A percentile compares a stretch with the other conserved stretches of the same genome.
Conservation (phyloP, 1,284 basidiomycete species). For the Ceratobasidium sp. region DNA sequence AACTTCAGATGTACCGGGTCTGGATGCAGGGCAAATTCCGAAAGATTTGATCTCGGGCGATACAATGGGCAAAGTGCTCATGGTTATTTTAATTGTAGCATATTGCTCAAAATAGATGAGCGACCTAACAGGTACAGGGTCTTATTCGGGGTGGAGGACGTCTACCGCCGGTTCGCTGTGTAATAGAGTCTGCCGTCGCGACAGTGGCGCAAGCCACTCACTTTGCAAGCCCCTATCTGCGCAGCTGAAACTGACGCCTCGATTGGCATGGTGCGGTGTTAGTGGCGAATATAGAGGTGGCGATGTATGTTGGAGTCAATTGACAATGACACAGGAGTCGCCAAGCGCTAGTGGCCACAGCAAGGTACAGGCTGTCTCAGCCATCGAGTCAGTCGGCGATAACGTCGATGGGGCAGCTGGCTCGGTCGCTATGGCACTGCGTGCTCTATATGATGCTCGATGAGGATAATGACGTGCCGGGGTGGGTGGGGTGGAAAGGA, state of each 20-base stretch:
- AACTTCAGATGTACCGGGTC: conserved; percentile 94
- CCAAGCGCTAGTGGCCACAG: no score
- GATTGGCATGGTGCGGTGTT: no score
- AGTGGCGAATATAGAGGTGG: no score
- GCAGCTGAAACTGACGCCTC: no score
- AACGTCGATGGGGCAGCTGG: not conserved
- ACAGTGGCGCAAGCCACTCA: not conserved
- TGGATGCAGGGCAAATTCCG: conserved; percentile 92
- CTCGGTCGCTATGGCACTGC: not conserved
- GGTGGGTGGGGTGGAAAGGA: not conserved
- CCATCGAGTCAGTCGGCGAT: not conserved
- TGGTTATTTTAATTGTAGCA: not conserved
- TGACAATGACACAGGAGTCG: no score
- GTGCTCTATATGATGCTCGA: not conserved
- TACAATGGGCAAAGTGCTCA: not conserved
- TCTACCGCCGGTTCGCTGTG: not conserved
- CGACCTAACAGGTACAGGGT: not conserved
- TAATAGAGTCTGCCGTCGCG: not conserved
- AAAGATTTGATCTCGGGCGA: conserved; percentile 50
- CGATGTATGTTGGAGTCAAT: no score
- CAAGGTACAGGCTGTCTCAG: no score
- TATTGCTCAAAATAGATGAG: not conserved
- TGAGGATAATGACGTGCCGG: not conserved
- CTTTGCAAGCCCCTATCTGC: conserved; percentile 21
- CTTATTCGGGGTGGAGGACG: not conserved